Base-by-base conservation (phyloP, 1,284 basidiomycete species). In the Boletus subluridellus region DNA sequence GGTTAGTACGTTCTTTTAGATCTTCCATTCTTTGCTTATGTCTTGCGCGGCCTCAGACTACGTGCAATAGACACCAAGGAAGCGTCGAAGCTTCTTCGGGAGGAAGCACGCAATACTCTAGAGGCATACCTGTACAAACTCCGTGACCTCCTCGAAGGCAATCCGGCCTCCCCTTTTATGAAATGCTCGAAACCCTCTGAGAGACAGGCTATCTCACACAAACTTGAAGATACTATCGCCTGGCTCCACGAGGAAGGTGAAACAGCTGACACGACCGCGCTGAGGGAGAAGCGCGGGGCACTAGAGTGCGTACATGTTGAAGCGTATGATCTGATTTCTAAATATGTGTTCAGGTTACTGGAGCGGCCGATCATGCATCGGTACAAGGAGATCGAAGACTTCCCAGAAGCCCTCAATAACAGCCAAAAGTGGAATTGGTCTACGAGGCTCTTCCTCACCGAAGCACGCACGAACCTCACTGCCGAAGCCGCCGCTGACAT, bases 171-270 rank as follows among this genome's bases (percentile, higher is more conserved):
- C 3, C 88, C 90, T 17, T 91, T 94, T 76, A 84, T 84, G 72
- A 87, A 88, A 69, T 95, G 86, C 71, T 93, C 89, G 45, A 89
- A 85, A 61, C 76, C 80, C 11, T 69, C 73, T 10, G 97, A 99
- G 75, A 79, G 92, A 55, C 74, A 81, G 54, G 76, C 76, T 21
- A 83, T 99, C 56, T 71, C 77, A 7, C 78, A 81, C 54, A 84
- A 85, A 68, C 77, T 93, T 5, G 82, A 86, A 24, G 86, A 89
- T 55, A 85, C 90, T 0, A 85, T 89, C 61, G 74, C 78, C 26
- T 99, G 95, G 96, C 78, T 99, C 63, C 81, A 85, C 67, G 92
- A 95, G 41, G 80, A 89, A 55, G 94, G 87, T n/a, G 95, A 98
- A 66, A 74, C 80, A 14, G 95, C 96, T 1, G 84, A 89, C 54